Evolutionary conservation across 768 basidiomycete species (phyloP).

Genomic region (Hortiboletus campestris): DNA sequence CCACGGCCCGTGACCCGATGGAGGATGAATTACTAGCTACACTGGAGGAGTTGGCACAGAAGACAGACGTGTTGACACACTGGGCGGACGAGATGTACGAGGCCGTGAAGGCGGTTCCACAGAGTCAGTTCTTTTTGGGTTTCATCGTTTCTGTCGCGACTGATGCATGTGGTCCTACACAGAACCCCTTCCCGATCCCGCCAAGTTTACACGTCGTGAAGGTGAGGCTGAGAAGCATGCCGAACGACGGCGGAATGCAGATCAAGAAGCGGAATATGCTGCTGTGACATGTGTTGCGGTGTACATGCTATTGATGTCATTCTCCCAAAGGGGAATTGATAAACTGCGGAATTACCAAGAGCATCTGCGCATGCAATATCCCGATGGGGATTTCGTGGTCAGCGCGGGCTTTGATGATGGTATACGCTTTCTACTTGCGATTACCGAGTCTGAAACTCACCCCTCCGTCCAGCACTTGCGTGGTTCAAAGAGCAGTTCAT

Average conservation of each 20-base stretch:
- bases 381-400: slow-evolving; percentile 70
- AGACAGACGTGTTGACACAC: slow-evolving; percentile 88
- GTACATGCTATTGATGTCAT: slow-evolving; percentile 89
- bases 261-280: slow-evolving; percentile 77
- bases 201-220: slow-evolving; percentile 67
- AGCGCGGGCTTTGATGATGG: slow-evolving; percentile 83
- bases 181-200: slow-evolving; percentile 83
- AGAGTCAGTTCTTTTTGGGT: slow-evolving; percentile 54
- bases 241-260: slow-evolving; percentile 63
- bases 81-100: slow-evolving; percentile 97
- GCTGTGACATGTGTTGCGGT: slow-evolving; percentile 85
- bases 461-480: slow-evolving; percentile 50
- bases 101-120: slow-evolving; percentile 78
- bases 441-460: slow-evolving; percentile 8
- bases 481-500: slow-evolving; percentile 96
- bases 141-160: background rate
- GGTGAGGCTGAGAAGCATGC: slow-evolving; percentile 75
- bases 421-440: slow-evolving; percentile 27
- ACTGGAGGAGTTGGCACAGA: slow-evolving; percentile 91
- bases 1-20: slow-evolving; percentile 55
- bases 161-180: slow-evolving; percentile 4
- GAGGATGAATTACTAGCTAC: slow-evolving; percentile 80
- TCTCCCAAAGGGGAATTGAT: slow-evolving; percentile 91
- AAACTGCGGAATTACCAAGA: slow-evolving; percentile 76
- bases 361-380: slow-evolving; percentile 76